These are phyloP conservation scores for Pleurotus platypus DNA, from an alignment of 768 basidiomycete genomes.

Conservation along the genomic window DNA sequence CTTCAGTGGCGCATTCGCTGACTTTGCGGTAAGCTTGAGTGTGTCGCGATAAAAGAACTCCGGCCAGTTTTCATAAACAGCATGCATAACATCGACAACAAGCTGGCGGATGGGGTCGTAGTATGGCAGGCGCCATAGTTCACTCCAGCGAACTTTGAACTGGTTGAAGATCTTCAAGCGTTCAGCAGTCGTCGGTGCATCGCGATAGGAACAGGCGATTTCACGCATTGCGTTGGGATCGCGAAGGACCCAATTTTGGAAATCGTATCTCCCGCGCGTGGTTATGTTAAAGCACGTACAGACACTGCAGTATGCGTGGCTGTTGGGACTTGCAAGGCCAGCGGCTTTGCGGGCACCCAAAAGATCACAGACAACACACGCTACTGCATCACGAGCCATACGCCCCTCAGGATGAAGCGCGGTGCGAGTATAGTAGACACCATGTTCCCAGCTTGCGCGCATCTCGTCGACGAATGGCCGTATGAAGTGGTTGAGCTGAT, in stretches of 20 bases:
- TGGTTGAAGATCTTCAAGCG: constrained; percentile 15
- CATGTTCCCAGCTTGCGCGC: constrained; percentile 15
- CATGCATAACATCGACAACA: constrained; percentile 35
- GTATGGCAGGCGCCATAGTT: constrained; percentile 28
- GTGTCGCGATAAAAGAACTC: too few species aligned
- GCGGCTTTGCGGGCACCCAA: too few species aligned
- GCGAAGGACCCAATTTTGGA: constrained; percentile 12
- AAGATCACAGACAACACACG: constrained; percentile 3
- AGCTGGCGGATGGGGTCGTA: constrained; percentile 28
- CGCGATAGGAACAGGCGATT: constrained; percentile 17
- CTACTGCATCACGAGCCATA: constrained; percentile 5
- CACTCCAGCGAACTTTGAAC: constrained; percentile 22
- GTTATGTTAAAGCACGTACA: constrained; percentile 19
- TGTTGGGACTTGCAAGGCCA: too few species aligned
- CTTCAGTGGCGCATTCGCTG: too few species aligned
- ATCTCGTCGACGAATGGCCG: constrained; percentile 28
- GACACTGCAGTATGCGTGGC: constrained; percentile 17
- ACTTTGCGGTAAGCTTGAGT: too few species aligned
- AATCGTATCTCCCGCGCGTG: constrained; percentile 12
- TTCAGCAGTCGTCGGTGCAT: constrained; percentile 12
- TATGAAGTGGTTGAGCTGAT: constrained; percentile 30
- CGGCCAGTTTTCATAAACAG: constrained; percentile 18
- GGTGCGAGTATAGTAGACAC: constrained; percentile 15
- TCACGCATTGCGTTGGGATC: constrained; percentile 10
- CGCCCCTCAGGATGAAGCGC: constrained; percentile 9